Conservation (phyloP, 768 basidiomycete genomes). For the Lactarius psammicola region DNA sequence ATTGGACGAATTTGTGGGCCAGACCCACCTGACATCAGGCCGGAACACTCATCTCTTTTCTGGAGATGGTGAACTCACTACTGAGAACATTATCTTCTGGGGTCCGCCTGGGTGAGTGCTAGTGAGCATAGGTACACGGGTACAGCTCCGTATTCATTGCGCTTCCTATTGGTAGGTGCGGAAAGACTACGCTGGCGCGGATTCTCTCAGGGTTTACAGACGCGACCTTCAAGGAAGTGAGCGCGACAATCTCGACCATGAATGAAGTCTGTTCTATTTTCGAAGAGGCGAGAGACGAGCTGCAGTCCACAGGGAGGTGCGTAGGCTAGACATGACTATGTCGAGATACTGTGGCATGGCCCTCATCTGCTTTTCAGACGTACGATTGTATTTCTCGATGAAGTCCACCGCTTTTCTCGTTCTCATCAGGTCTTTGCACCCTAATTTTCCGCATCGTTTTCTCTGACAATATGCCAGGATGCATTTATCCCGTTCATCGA, state of each 20-base stretch:
- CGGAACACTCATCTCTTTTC: slow-evolving; percentile 55
- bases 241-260: slow-evolving; percentile 67
- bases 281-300: slow-evolving; percentile 67
- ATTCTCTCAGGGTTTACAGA: slow-evolving; percentile 60
- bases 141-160: slow-evolving; percentile 7
- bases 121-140: background rate
- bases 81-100: slow-evolving; percentile 69
- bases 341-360: slow-evolving; percentile 16
- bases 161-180: slow-evolving; percentile 44
- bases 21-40: slow-evolving; percentile 59
- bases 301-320: slow-evolving; percentile 64
- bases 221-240: slow-evolving; percentile 70
- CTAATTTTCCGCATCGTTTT: slow-evolving; percentile 1
- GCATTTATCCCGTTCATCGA: slow-evolving; percentile 82
- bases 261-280: slow-evolving; percentile 71
- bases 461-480: slow-evolving; percentile 47
- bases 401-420: slow-evolving; percentile 79
- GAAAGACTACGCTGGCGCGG: slow-evolving; percentile 75
- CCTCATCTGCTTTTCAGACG: slow-evolving; percentile 41
- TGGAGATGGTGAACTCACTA: slow-evolving; percentile 47
- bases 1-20: slow-evolving; percentile 71
- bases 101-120: slow-evolving; percentile 63
- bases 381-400: slow-evolving; percentile 79
- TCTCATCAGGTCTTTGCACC: slow-evolving; percentile 53
- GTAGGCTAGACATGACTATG: slow-evolving; percentile 17